Evolutionary conservation across 1,139 yeast genomes (phyloP).

Genomic region (Debaryomyces sp.): DNA sequence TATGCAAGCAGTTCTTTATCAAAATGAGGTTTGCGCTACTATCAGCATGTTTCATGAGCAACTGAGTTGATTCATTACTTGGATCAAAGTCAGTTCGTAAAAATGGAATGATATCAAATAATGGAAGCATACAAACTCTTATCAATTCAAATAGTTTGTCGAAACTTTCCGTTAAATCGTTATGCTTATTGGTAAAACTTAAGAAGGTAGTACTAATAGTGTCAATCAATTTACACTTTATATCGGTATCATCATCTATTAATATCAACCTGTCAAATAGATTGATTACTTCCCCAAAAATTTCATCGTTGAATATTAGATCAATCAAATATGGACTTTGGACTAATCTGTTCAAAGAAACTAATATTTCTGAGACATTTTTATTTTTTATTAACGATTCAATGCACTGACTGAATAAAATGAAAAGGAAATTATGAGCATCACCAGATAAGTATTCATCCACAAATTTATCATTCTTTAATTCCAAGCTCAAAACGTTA

Average conservation of each 20-base stretch:
- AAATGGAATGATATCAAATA: slow-evolving; percentile 63
- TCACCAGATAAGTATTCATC: slow-evolving; percentile 57
- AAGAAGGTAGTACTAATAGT: slow-evolving; percentile 55
- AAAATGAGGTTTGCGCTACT: slow-evolving; percentile 39
- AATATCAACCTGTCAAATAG: slow-evolving; percentile 72
- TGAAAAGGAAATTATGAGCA: slow-evolving; percentile 74
- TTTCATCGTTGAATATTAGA: slow-evolving; percentile 64
- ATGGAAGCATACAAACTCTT: slow-evolving; percentile 69
- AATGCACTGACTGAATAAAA: slow-evolving; percentile 81
- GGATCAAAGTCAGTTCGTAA: slow-evolving; percentile 50
- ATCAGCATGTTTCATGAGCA: slow-evolving; percentile 35
- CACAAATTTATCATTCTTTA: slow-evolving; percentile 49
- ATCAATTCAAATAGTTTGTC: slow-evolving; percentile 83
- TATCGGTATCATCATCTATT: slow-evolving; percentile 55
- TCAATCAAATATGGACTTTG: slow-evolving; percentile 60
- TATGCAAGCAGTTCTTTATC: slow-evolving; percentile 56
- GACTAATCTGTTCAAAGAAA: slow-evolving; percentile 59
- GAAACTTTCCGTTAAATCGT: slow-evolving; percentile 47
- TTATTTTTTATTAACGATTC: slow-evolving; percentile 63
- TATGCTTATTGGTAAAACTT: slow-evolving; percentile 26
- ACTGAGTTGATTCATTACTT: slow-evolving; percentile 33
- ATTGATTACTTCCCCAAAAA: slow-evolving; percentile 77
- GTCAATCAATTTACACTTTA: slow-evolving; percentile 56
- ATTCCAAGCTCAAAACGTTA: slow-evolving; percentile 71
- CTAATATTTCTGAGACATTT: slow-evolving; percentile 47